Evolutionary conservation across 192 early-diverging fungal genomes (phyloP).

Genomic region (Physocladia obscura): DNA sequence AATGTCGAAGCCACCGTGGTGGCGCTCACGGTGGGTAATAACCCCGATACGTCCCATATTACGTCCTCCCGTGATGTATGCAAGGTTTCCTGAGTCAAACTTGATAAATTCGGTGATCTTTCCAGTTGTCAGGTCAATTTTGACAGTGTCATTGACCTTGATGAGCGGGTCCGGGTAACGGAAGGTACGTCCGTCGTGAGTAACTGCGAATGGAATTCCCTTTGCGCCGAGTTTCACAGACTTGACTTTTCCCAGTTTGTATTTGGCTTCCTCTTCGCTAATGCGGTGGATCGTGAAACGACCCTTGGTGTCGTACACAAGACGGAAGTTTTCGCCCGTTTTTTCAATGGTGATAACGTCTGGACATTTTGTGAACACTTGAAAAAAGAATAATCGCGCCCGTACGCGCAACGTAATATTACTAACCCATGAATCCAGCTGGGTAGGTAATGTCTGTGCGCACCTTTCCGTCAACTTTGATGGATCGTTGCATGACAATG

Average conservation of each 20-base stretch:
- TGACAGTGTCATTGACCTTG: constrained; percentile 99
- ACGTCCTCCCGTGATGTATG: constrained; percentile 95
- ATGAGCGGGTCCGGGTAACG: constrained; percentile 99
- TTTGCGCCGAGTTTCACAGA: constrained; percentile 92
- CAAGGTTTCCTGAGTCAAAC: constrained; percentile 97
- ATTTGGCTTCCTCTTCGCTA: constrained; percentile 95
- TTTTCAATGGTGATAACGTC: constrained; percentile 90
- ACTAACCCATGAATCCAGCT: constrained; percentile 93
- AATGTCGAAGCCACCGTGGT: constrained; percentile 98
- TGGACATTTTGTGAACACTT: constrained; percentile 27
- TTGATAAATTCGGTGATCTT: constrained; percentile 94
- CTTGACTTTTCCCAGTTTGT: constrained; percentile 99
- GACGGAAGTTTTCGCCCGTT: constrained; percentile 99
- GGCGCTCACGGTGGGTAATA: constrained; percentile 94
- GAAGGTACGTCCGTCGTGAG: constrained; percentile 99
- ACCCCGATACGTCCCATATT: constrained; percentile 98
- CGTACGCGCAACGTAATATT: constrained; percentile 12
- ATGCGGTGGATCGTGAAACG: constrained; percentile 99
- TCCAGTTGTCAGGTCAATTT: constrained; percentile 88
- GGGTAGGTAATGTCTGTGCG: constrained; percentile 96
- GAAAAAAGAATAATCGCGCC: constrained; percentile 22
- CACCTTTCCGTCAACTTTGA: constrained; percentile 99
- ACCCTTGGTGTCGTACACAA: constrained; percentile 99
- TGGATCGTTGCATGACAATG: constrained; percentile 97
- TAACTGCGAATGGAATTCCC: constrained; percentile 93